A percentile compares a stretch with the other conserved stretches of the same genome.
Conservation (phyloP, 148 eudicot species). For the Vaccinium darrowii region DNA sequence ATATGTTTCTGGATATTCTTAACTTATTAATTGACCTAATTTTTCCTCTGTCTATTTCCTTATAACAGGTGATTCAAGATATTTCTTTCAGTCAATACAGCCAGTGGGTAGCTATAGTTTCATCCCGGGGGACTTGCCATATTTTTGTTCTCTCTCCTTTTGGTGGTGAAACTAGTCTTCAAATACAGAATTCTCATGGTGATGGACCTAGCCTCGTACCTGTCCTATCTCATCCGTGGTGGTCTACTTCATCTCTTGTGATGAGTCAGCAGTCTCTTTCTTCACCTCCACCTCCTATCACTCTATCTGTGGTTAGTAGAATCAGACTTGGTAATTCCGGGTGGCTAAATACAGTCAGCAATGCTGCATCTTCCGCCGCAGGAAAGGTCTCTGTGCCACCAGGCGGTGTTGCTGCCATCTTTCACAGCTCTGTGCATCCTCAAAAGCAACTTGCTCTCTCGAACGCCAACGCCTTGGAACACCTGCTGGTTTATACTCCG, state of each 20-base stretch:
- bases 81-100: slow-evolving; percentile 93
- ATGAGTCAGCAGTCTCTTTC: slow-evolving; percentile 49
- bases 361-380: slow-evolving; percentile 88
- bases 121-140: slow-evolving; percentile 94
- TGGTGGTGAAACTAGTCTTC: slow-evolving; percentile 84
- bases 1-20: slow-evolving; percentile 7
- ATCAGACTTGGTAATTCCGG: slow-evolving; percentile 77
- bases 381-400: slow-evolving; percentile 69
- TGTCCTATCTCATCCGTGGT: slow-evolving; percentile 75
- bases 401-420: slow-evolving; percentile 76
- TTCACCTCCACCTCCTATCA: slow-evolving; percentile 71
- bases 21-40: slow-evolving; percentile 3
- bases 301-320: slow-evolving; percentile 79
- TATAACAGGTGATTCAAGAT: slow-evolving; percentile 86
- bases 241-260: slow-evolving; percentile 66
- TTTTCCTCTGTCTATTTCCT: not conserved
- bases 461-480: slow-evolving; percentile 53
- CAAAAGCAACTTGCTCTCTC: slow-evolving; percentile 32
- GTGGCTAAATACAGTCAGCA: slow-evolving; percentile 94
- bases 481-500: slow-evolving; percentile 84
- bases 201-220: slow-evolving; percentile 58
- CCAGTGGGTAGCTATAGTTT: slow-evolving; percentile 92
- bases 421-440: slow-evolving; percentile 55
- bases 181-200: slow-evolving; percentile 46
- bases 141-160: slow-evolving; percentile 81